Evolutionary conservation across 192 early-diverging fungal genomes (phyloP).

Genomic region (Coemansia sp.): DNA sequence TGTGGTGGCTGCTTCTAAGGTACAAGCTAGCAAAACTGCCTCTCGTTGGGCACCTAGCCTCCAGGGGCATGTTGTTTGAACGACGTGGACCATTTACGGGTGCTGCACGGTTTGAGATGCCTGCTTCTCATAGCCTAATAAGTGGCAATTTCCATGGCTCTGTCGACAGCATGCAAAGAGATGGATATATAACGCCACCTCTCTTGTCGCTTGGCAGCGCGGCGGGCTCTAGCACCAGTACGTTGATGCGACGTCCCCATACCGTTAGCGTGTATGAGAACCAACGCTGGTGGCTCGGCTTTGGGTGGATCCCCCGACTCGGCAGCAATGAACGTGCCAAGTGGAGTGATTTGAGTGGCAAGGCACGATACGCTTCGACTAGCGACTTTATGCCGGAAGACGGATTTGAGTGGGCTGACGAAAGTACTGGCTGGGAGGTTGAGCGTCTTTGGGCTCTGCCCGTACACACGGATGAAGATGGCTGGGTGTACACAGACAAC

Average conservation of each 20-base stretch:
- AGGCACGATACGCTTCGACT: constrained; percentile 51
- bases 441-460: constrained; percentile 54
- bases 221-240: constrained; percentile 25
- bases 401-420: constrained; percentile 59
- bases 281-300: constrained; percentile 77
- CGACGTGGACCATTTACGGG: neutral
- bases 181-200: constrained; percentile 47
- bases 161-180: neutral
- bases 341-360: constrained; percentile 69
- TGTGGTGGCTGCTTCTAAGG: constrained; percentile 6
- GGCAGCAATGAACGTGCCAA: constrained; percentile 60
- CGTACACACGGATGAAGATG: constrained; percentile 54
- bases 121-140: constrained; percentile 9
- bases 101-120: constrained; percentile 9
- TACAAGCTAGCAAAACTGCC: constrained; percentile 4
- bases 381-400: constrained; percentile 57
- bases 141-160: constrained; percentile 13
- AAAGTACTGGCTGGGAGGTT: constrained; percentile 58
- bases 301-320: constrained; percentile 70
- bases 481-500: constrained; percentile 72
- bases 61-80: neutral
- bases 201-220: constrained; percentile 35
- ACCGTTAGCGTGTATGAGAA: constrained; percentile 63
- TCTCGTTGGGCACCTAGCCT: constrained; percentile 8
- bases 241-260: constrained; percentile 30